phyloP scores from a whole-genome alignment of 176 grass and related monocot species.

The Paspalum notatum region DNA sequence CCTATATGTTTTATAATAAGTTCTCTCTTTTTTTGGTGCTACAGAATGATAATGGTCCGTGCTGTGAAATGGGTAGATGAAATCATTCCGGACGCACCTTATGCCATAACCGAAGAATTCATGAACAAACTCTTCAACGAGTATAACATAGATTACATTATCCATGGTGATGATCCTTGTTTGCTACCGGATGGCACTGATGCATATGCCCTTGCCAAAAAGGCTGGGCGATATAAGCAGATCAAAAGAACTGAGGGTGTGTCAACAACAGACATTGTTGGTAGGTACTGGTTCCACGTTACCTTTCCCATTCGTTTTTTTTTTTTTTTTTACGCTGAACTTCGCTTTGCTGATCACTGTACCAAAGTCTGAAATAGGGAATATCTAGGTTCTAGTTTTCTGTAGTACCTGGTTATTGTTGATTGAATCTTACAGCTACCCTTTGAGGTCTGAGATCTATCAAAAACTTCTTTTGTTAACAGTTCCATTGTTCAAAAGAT shows the following conservation, averaged over 20 bases:
- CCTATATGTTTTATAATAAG: not conserved
- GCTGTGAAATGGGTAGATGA: conserved; percentile 94
- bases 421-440: not conserved
- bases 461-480: not conserved
- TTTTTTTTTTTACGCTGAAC: not conserved
- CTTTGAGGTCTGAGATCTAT: not conserved
- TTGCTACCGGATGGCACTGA: conserved; percentile 90
- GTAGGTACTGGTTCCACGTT: conserved; percentile 65
- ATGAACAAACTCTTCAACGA: conserved; percentile 89
- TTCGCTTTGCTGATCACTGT: conserved; percentile 16
- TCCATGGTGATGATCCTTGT: conserved; percentile 97
- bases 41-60: conserved; percentile 85
- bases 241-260: conserved; percentile 95
- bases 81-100: conserved; percentile 87
- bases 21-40: conserved; percentile 14
- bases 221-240: conserved; percentile 93
- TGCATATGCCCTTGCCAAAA: conserved; percentile 93
- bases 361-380: conserved; percentile 30
- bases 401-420: conserved; percentile 21
- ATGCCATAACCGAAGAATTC: conserved; percentile 93
- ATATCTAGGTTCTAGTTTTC: not conserved
- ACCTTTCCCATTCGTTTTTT: conserved; percentile 1
- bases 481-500: not conserved
- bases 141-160: conserved; percentile 98
- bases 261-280: conserved; percentile 91